A percentile compares a stretch with the other conserved stretches of the same genome.
Evolutionary conservation across 23 red algal species (phyloP).

Genomic region (Cyanidioschyzon merolae): DNA sequence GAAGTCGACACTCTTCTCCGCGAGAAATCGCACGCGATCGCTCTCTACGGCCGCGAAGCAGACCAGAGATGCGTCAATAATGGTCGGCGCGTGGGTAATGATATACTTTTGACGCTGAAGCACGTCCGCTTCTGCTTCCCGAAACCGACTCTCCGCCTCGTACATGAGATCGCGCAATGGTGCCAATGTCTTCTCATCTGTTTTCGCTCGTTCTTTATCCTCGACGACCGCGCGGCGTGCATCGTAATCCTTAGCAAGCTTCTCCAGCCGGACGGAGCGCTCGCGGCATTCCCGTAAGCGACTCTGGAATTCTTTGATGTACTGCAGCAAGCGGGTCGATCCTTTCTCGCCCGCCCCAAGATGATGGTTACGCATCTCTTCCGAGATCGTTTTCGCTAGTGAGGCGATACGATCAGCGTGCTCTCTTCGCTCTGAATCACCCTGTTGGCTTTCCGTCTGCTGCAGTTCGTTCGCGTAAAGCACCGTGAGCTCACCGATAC

Average conservation of each 20-base stretch:
- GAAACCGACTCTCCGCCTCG: constrained; percentile 13
- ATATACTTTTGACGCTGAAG: background rate
- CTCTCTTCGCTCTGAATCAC: background rate
- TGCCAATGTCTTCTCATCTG: background rate
- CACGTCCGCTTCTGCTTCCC: constrained; percentile 2
- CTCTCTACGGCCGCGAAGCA: constrained; percentile 9
- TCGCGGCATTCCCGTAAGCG: background rate
- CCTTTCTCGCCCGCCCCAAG: background rate
- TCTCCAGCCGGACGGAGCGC: background rate
- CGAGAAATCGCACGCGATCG: background rate
- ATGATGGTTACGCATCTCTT: background rate
- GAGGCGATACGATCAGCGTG: background rate
- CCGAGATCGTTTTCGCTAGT: background rate
- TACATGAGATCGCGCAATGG: constrained; percentile 10
- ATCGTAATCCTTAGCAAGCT: constrained; percentile 12
- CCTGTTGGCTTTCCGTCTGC: background rate
- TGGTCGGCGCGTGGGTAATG: background rate
- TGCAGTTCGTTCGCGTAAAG: background rate
- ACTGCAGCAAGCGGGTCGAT: background rate
- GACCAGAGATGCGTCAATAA: background rate
- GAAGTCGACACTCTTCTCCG: background rate
- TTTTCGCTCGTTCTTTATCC: background rate
- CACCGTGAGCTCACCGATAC: background rate
- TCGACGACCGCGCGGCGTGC: constrained; percentile 1
- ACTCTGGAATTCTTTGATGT: constrained; percentile 12